Base-by-base conservation (phyloP, 2,329 filamentous ascomycete species). In the Arthrobotrys pseudoclavata region DNA sequence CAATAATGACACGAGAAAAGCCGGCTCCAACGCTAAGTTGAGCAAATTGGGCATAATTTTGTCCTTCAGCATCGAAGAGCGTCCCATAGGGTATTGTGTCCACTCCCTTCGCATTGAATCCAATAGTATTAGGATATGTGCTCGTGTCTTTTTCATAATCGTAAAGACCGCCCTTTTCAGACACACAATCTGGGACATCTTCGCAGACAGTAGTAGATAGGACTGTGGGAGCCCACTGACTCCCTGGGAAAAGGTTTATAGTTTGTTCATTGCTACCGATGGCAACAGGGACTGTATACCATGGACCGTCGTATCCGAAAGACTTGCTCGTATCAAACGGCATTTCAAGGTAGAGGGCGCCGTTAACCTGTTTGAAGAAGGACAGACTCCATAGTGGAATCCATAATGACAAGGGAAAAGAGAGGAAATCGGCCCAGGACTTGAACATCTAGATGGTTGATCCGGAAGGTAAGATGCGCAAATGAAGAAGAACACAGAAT, bases 251-350 rank as follows among this genome's bases (percentile, higher is more conserved):
- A 50, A 50, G 47, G 20, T 50, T 50, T 24, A 50, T 4, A 12
- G 10, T 22, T 50, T 50, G 47, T 12, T 50, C 47, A 22, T 50
- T 50, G 47, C 47, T 50, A 13, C 47, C 47, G 18, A 50, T 50
- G 47, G 9, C 20, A 1, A 50, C 47, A 50, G 18, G 47, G 18
- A 50, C 47, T 24, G 47, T 26, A 50, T 50, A 13, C 47, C 47
- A 50, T 50, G 47, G 47, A 50, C 47, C 47, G 20, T 50, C 47
- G 47, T 50, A 50, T 26, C 47, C 47, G 47, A 50, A 50, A 50
- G 47, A 9, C 20, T 24, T 50, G 18, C 4, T 50, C 47, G 18
- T 50, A 50, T 50, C 47, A 50, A 50, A 50, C 12, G 47, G 47
- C 15, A 50, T 18, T 24, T 50, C 47, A 50, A 50, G 47, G 47